Evolutionary conservation across 192 early-diverging fungal species (phyloP), one percentile per base, ranked within the genome.

Genomic region (Coemansia umbellata): DNA sequence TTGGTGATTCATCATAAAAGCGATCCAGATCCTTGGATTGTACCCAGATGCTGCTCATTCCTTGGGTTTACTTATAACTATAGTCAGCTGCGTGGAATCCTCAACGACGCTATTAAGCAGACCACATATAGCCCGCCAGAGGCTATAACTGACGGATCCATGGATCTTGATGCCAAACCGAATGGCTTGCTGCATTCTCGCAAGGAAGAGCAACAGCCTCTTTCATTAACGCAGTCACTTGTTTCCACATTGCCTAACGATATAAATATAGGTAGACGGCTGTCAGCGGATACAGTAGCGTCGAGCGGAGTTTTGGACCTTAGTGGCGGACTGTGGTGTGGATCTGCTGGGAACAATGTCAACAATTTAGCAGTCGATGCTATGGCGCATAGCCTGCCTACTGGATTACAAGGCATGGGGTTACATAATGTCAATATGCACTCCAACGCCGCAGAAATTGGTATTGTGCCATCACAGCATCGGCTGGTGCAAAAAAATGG

Each of bases 101-200:
- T 77, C 30, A 77, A 77, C 48, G 55, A 70, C 0, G 58, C 66
- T 8, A 66, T 77, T 42, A 77, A 77, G 53, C 54, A 66, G 55
- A 71, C 74, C n/a, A 77, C 68, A 2, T 77, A 69, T 33, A 56
- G 63, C 10, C 74, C 74, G 37, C 72, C 72, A 26, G 72, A 75
- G 1, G 22, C 48, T 19, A 44, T 49, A 13, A 48, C 45, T 7
- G 58, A 69, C 7, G 60, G 32, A n/a, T n/a, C n/a, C n/a, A n/a
- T n/a, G n/a, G n/a, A n/a, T n/a, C n/a, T n/a, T n/a, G n/a, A n/a
- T n/a, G n/a, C n/a, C n/a, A n/a, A n/a, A n/a, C n/a, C n/a, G n/a
- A n/a, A n/a, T n/a, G n/a, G n/a, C n/a, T n/a, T n/a, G n/a, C n/a
- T n/a, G n/a, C n/a, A n/a, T n/a, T n/a, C n/a, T n/a, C n/a, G n/a